Base-by-base conservation (phyloP, 2,329 filamentous ascomycete species). In the Aureobasidium namibiae region DNA sequence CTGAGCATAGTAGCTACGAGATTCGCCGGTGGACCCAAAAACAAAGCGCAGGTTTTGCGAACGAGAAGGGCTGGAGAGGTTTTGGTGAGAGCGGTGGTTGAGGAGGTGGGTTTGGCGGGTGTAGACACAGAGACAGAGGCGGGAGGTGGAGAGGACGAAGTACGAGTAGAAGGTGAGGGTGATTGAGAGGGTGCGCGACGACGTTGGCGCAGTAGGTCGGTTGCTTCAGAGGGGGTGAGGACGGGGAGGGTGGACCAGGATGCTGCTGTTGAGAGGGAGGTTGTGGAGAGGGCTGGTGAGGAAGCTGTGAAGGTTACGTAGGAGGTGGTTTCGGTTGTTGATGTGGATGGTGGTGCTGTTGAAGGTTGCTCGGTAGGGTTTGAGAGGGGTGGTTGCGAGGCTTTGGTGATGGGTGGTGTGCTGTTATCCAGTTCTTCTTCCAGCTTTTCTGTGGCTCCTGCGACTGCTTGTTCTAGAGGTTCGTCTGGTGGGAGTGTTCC, bases 21-120 rank as follows among this genome's bases (percentile, higher is more conserved):
- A 66, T 92, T 84, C 34, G 86, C 82, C 0, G 92, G 90, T n/a
- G 90, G 90, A 0, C 88, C 85, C 14, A 96, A 75, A 4, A 95
- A 80, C 31, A 94, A 80, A 54, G 89, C 85, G 63, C 83, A 85
- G 0, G 90, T 91, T 73, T 89, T 92, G 59, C 86, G 82, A 26
- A 95, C 80, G 31, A 95, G 81, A 3, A 84, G 67, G 31, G 48
- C 57, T 11, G 39, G 57, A 10, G 56, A 42, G 33, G 56, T 50
- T 24, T 33, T 34, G 7, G 34, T 50, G 14, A 58, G 41, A 7
- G 44, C 33, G 29, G 38, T 44, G 11, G 56, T 41, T 3, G 46
- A 33, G 23, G 44, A 3, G 31, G 26, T 24, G 21, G 10, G 50
- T 31, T 56, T 53, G 49, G 49, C 24, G 31, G 31, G 18, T 46